Evolutionary conservation across 202 grass and related monocot genomes (phyloP), one percentile per base, ranked within the genome.

Genomic region (Brachypodium distachyon): DNA sequence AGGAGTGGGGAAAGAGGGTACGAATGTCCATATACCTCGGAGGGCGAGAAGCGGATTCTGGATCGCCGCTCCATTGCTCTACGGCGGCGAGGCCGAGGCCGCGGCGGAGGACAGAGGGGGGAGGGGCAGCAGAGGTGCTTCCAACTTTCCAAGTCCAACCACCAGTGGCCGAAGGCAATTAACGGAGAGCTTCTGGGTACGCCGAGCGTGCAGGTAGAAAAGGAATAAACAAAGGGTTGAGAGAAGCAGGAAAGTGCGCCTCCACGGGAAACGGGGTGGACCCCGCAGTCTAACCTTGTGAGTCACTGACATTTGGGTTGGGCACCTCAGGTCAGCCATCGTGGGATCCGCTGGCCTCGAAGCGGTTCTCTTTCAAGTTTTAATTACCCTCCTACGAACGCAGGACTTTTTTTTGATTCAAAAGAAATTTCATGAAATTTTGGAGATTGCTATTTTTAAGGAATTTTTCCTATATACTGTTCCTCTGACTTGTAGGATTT

Each of bases 31-130:
- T n/a, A 9, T 53, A 87, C 84, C 84, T 87, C 84, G 73, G 78
- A 72, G 0, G 84, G 72, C 2, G 49, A 22, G 65, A 87, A 87
- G 37, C 72, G 84, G 18, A 54, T 31, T 14, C 64, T 11, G 66
- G 84, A 82, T 19, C 84, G 78, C 57, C 56, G 65, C 56, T 82
- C 78, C 84, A 87, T 87, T n/a, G 65, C 48, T 82, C 72, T 37
- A 63, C 78, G 63, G 25, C 70, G 82, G 54, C 62, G 62, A 59
- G 46, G 67, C 27, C 64, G 36, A 22, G 25, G 50, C 43, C 10
- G 34, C 21, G 31, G 53, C 3, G 72, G 19, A 34, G 77, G 50
- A 11, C 29, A 33, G 23, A 13, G 52, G 6, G 58, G 32, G 18
- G 3, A 53, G 32, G 40, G 9, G 44, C 12, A 23, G 28, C n/a